Base-by-base conservation (phyloP, 139 green algal species). In the Picochlorum sp. region DNA sequence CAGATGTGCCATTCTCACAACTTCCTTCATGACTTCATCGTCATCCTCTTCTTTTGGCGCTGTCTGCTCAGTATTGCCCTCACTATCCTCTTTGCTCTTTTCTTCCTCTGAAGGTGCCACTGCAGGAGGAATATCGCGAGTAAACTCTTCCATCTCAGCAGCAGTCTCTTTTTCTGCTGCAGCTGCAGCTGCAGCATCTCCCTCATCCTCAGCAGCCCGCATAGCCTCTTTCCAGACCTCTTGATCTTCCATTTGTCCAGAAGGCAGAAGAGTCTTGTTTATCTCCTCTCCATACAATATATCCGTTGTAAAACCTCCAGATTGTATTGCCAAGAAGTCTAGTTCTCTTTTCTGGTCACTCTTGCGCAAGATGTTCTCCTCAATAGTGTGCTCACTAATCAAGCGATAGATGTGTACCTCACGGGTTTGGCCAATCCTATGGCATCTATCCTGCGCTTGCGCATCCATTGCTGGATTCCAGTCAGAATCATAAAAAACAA, bases 341-440 rank as follows among this genome's bases (percentile, higher is more conserved):
- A 98, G 81, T 72, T 92, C 79, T 2, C 90, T 85, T 81, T 99
- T 99, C 81, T 98, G 91, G 75, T 96, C 88, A 15, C 73, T 82
- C 77, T 99, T 99, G 61, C 78, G 79, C 64, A 98, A 72, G 60
- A 99, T 99, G 79, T 98, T 98, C 77, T 98, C 92, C 76, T 97
- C 92, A 49, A 97, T 91, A 2, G 92, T 98, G 58, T 85, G 78
- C 63, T 91, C 68, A 47, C 66, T 82, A 49, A 99, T 80, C 41
- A 99, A 80, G 37, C 93, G 85, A 80, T 98, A 99, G 67, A 99
- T 98, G 84, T 98, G 86, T 57, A 98, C 92, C 71, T 95, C 86
- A 0, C 86, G 63, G 20, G 88, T 98, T 81, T 98, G 92, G 4
- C 92, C 92, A 62, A 98, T 98, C 62, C 92, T 82, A 75, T 98